phyloP scores from a whole-genome alignment of 306 rosid genomes.

The Glycyrrhiza uralensis region DNA sequence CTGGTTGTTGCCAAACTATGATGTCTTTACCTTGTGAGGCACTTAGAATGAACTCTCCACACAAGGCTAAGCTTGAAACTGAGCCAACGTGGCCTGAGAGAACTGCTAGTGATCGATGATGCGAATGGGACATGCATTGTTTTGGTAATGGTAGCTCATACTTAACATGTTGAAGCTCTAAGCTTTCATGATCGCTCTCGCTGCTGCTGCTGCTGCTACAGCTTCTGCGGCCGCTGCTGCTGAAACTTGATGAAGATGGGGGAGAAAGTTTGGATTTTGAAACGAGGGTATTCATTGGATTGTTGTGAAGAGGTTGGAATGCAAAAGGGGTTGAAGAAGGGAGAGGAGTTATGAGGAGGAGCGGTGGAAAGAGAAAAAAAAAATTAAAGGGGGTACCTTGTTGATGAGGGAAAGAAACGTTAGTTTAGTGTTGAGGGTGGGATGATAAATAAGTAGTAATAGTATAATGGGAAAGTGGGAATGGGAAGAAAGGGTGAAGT shows the following conservation, averaged over 20 bases:
- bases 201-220: conserved; percentile 17
- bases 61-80: conserved; percentile 74
- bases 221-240: conserved; percentile 38
- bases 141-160: neutral
- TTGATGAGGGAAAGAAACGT: conserved; percentile 24
- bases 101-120: conserved; percentile 56
- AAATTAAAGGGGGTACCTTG: conserved; percentile 38
- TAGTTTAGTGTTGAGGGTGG: neutral
- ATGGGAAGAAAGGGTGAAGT: conserved; percentile 2
- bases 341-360: neutral
- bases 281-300: conserved; percentile 24
- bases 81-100: conserved; percentile 79
- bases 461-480: neutral
- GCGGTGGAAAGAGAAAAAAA: neutral
- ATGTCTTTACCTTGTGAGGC: conserved; percentile 88
- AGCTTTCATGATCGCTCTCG: conserved; percentile 52
- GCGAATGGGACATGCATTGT: conserved; percentile 26
- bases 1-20: conserved; percentile 91
- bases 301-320: conserved; percentile 4
- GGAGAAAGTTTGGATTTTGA: conserved; percentile 13
- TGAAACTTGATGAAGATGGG: conserved; percentile 26
- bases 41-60: conserved; percentile 90
- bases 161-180: neutral
- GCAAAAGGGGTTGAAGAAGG: neutral
- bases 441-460: too few species aligned